A percentile compares a stretch with the other conserved stretches of the same genome.
These are phyloP conservation scores for Cercospora zeae-maydis DNA, from an alignment of 2,329 filamentous ascomycete species.

Conservation along the genomic window DNA sequence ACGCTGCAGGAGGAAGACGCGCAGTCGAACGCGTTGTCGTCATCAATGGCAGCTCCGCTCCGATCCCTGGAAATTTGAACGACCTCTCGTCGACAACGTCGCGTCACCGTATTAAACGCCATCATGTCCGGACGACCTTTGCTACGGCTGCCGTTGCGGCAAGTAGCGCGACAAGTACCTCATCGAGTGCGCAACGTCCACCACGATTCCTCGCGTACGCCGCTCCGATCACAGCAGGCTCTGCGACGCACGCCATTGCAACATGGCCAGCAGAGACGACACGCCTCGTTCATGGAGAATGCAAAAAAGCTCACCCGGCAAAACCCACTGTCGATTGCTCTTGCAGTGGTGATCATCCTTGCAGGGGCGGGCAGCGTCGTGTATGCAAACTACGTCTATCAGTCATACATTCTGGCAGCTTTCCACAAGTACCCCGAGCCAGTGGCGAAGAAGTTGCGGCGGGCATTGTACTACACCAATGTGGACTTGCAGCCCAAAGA, in stretches of 20 bases:
- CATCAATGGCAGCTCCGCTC: constrained; percentile 9
- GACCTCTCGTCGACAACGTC: background rate
- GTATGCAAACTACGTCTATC: constrained; percentile 48
- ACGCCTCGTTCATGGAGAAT: constrained; percentile 27
- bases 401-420: constrained; percentile 45
- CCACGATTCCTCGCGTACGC: constrained; percentile 14
- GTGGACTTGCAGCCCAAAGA: constrained; percentile 68
- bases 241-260: constrained; percentile 15
- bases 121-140: constrained; percentile 40
- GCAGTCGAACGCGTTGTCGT: constrained; percentile 8
- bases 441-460: constrained; percentile 73
- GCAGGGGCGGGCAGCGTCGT: constrained; percentile 39
- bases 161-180: constrained; percentile 12
- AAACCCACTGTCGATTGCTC: constrained; percentile 41
- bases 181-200: constrained; percentile 20
- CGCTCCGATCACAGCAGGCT: constrained; percentile 8
- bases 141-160: constrained; percentile 24
- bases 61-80: constrained; percentile 7
- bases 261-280: constrained; percentile 21
- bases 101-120: background rate
- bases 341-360: constrained; percentile 36
- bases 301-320: constrained; percentile 36
- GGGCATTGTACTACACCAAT: constrained; percentile 83
- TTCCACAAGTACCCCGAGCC: constrained; percentile 62
- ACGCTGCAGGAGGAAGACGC: constrained; percentile 2